phyloP scores from a whole-genome alignment of 2,329 filamentous ascomycete genomes.

The Sarocladium brachiariae region DNA sequence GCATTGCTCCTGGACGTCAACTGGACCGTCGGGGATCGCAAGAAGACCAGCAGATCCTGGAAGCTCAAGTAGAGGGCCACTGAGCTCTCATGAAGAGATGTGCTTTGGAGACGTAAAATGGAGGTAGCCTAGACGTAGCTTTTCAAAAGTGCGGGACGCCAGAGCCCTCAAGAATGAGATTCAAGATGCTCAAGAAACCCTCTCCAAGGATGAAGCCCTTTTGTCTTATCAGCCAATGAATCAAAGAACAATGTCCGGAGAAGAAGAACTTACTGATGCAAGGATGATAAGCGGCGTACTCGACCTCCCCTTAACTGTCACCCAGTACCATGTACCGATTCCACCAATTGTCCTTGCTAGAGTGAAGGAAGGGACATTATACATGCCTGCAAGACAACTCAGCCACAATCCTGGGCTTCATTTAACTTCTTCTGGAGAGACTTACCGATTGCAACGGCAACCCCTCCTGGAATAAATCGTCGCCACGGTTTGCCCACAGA shows the following conservation, averaged over 20 bases:
- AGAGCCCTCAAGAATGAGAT: slow-evolving; percentile 72
- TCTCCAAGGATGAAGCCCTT: slow-evolving; percentile 87
- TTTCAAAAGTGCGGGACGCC: slow-evolving; percentile 63
- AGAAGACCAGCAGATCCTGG: slow-evolving; percentile 43
- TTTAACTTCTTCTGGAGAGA: neutral
- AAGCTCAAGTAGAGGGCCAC: slow-evolving; percentile 32
- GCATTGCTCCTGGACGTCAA: slow-evolving; percentile 57
- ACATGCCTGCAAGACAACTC: slow-evolving; percentile 60
- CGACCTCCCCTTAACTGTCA: slow-evolving; percentile 38
- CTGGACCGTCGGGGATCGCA: slow-evolving; percentile 46
- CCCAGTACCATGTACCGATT: slow-evolving; percentile 69
- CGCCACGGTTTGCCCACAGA: slow-evolving; percentile 56
- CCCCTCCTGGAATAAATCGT: slow-evolving; percentile 77
- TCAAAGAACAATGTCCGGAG: slow-evolving; percentile 12
- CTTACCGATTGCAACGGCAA: slow-evolving; percentile 85
- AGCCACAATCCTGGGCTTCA: neutral
- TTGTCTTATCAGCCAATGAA: slow-evolving; percentile 9
- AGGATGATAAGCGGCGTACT: slow-evolving; percentile 84
- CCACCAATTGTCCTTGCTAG: slow-evolving; percentile 81
- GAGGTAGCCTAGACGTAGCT: neutral
- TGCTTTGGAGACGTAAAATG: neutral
- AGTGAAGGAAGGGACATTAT: slow-evolving; percentile 95
- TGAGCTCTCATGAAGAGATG: neutral
- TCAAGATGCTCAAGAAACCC: slow-evolving; percentile 85
- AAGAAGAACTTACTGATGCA: slow-evolving; percentile 51